Evolutionary conservation across 805 yeast species (phyloP), one percentile per base, ranked within the genome.

Genomic region (Grigorovia humatica): DNA sequence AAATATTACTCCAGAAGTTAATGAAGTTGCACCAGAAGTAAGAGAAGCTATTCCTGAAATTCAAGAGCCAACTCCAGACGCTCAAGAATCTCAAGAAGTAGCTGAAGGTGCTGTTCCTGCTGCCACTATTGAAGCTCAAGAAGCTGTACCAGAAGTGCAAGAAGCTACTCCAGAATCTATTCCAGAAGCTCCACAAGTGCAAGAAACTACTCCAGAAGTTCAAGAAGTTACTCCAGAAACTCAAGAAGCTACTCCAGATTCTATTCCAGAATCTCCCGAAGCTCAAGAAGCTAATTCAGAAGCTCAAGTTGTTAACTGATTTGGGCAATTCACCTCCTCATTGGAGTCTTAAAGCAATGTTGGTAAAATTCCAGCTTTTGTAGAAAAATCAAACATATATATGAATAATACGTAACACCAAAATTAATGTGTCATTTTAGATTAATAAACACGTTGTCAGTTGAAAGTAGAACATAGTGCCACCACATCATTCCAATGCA

Each of bases 1-100:
- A 32, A 32, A 32, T 3, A 13, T 32, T 5, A 32, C 38, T 32
- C 38, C 42, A 12, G 42, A 11, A 20, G 52, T 43, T n/a, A 40
- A 29, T 23, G 52, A 43, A 41, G 50, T 40, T 18, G 13, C 27
- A 12, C 48, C 42, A 43, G 44, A 51, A n/a, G 38, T 30, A 8
- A 32, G 15, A 32, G 38, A 32, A 32, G 38, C 38, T 32, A 32
- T 32, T 13, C 38, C 38, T 11, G 38, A 32, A 32, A 32, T 32
- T 32, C 38, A 32, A 32, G 38, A 32, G 38, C 15, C 38, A 9
- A 32, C 38, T 32, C 38, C 38, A 32, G 38, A 11, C 4, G 15
- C 8, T 32, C 38, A 9, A 32, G 38, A 32, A 32, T 9, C 38
- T 32, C 5, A 32, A 32, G 38, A 32, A 17, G 48, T 19, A 20